Conservation (phyloP, 495 filamentous ascomycete species). For the Ascodesmis nigricans region DNA sequence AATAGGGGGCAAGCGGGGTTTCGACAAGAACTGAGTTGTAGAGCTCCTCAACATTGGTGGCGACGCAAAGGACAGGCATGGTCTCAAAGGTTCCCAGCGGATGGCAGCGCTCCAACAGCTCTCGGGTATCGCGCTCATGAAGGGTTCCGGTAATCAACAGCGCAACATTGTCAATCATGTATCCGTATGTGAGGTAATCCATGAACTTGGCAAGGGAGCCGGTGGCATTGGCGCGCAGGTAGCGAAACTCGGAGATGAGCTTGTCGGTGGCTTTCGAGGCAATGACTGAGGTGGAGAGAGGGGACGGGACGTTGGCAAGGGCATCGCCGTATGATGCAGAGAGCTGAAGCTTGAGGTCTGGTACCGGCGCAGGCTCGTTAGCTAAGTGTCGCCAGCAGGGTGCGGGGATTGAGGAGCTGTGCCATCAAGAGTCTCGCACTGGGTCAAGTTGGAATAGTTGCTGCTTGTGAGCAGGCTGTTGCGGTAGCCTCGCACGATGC, state of each 20-base stretch:
- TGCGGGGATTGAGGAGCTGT: slow-evolving; percentile 17
- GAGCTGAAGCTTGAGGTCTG: slow-evolving; percentile 95
- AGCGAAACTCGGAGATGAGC: slow-evolving; percentile 90
- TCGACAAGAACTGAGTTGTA: slow-evolving; percentile 97
- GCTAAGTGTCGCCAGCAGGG: too few relatives aligned
- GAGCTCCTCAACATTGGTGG: slow-evolving; percentile 92
- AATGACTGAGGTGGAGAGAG: slow-evolving; percentile 86
- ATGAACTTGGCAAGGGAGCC: slow-evolving; percentile 83
- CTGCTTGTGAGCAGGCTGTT: slow-evolving; percentile 75
- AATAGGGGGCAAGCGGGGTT: slow-evolving; percentile 86
- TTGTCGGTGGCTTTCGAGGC: slow-evolving; percentile 93
- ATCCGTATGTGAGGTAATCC: slow-evolving; percentile 92
- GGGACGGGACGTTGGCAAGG: slow-evolving; percentile 80
- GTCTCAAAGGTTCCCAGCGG: slow-evolving; percentile 98
- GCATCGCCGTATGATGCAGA: slow-evolving; percentile 93
- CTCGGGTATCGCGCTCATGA: slow-evolving; percentile 89
- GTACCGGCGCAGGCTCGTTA: too few relatives aligned
- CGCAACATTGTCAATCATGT: slow-evolving; percentile 99
- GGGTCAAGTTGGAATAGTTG: slow-evolving; percentile 88
- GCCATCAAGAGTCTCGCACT: slow-evolving; percentile 99
- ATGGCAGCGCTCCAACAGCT: slow-evolving; percentile 87
- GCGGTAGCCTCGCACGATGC: slow-evolving; percentile 88
- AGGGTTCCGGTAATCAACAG: slow-evolving; percentile 95
- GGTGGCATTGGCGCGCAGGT: slow-evolving; percentile 75
- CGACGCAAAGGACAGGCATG: slow-evolving; percentile 91